These are phyloP conservation scores for Zizania latifolia DNA, from an alignment of 176 grass and related monocot species.

Conservation along the genomic window DNA sequence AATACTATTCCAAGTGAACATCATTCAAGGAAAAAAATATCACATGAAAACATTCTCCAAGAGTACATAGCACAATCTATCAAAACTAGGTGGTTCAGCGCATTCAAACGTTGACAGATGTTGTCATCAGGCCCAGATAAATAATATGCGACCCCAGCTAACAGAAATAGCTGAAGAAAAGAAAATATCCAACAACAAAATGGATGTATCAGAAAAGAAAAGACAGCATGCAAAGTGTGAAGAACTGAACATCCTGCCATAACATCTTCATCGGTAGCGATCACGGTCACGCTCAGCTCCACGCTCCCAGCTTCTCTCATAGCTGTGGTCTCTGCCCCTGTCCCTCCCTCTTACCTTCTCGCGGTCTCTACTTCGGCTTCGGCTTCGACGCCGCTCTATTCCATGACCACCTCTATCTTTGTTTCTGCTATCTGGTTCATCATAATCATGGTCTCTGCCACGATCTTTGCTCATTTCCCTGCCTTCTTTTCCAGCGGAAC, in stretches of 20 bases:
- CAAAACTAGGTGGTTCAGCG: background rate
- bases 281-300: constrained; percentile 32
- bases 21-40: background rate
- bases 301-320: constrained; percentile 40
- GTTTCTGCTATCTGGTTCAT: constrained; percentile 45
- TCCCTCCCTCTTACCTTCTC: constrained; percentile 61
- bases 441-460: constrained; percentile 21
- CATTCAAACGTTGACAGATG: background rate
- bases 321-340: constrained; percentile 38
- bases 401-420: constrained; percentile 46
- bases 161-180: background rate
- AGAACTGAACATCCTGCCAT: background rate
- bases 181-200: background rate
- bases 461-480: constrained; percentile 48
- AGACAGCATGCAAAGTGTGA: background rate
- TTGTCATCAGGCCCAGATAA: background rate
- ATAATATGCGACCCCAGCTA: background rate
- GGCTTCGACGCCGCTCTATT: constrained; percentile 42
- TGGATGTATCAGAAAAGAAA: background rate
- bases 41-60: background rate
- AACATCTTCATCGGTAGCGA: constrained; percentile 26
- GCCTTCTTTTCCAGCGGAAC: constrained; percentile 33
- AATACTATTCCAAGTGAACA: background rate
- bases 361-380: constrained; percentile 48
- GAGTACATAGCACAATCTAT: background rate